A percentile compares a stretch with the other conserved stretches of the same genome.
These are phyloP conservation scores for Venturia carpophila DNA, from an alignment of 2,329 filamentous ascomycete genomes.

Conservation along the genomic window DNA sequence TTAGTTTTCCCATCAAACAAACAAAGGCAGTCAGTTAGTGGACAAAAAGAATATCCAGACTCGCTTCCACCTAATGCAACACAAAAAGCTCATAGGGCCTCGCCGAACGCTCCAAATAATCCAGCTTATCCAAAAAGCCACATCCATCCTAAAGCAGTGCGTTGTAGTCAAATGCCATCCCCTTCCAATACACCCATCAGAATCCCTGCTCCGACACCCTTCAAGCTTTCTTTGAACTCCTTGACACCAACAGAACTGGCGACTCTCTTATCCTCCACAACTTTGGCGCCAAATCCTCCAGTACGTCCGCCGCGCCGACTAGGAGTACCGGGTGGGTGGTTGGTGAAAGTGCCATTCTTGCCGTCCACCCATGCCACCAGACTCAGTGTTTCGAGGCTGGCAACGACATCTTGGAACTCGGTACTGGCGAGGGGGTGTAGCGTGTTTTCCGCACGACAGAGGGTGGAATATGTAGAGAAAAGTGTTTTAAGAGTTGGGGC, in stretches of 20 bases:
- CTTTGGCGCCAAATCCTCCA: conserved; percentile 16
- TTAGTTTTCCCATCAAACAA: neutral
- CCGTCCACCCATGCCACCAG: conserved; percentile 64
- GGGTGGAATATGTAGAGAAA: conserved; percentile 71
- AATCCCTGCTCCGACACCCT: conserved; percentile 29
- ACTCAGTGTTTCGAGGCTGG: conserved; percentile 80
- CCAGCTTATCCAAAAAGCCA: neutral
- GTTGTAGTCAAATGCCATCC: conserved; percentile 4
- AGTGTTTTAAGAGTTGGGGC: conserved; percentile 78
- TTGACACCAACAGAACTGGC: conserved; percentile 29
- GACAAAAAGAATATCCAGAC: conserved; percentile 2
- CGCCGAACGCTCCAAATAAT: neutral
- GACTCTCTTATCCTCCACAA: conserved; percentile 25
- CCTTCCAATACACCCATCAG: conserved; percentile 31
- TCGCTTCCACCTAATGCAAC: neutral
- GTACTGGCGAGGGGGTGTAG: conserved; percentile 82
- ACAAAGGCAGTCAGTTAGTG: neutral
- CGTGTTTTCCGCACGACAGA: conserved; percentile 82
- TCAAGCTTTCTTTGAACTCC: conserved; percentile 28
- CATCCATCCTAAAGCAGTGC: neutral
- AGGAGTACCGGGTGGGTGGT: conserved; percentile 16
- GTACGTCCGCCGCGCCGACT: conserved; percentile 11
- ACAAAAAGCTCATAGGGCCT: neutral
- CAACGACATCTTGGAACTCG: conserved; percentile 89
- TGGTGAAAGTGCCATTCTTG: conserved; percentile 38